These are phyloP conservation scores for Zygoascus meyerae DNA, from an alignment of 1,139 yeast genomes.

Conservation along the genomic window DNA sequence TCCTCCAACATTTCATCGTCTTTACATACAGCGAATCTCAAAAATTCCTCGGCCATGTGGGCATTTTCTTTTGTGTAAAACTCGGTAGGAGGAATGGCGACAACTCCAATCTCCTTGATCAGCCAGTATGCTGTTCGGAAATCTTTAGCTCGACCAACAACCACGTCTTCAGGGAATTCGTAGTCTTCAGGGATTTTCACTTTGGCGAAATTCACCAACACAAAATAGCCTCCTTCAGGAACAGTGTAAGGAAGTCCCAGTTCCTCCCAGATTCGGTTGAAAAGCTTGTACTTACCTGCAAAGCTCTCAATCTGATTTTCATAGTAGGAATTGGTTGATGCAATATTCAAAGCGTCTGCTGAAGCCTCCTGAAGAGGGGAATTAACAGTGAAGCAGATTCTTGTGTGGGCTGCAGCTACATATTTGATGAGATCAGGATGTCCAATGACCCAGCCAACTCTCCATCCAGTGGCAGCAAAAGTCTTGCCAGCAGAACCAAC, in stretches of 20 bases:
- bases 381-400: slow-evolving; percentile 85
- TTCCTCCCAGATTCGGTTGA: slow-evolving; percentile 75
- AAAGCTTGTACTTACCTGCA: slow-evolving; percentile 59
- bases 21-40: slow-evolving; percentile 94
- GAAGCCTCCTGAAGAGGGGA: slow-evolving; percentile 94
- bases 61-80: slow-evolving; percentile 70
- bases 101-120: slow-evolving; percentile 87
- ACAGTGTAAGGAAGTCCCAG: slow-evolving; percentile 79
- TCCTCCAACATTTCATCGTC: slow-evolving; percentile 73
- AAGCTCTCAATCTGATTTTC: slow-evolving; percentile 62
- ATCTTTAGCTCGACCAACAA: slow-evolving; percentile 64
- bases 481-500: slow-evolving; percentile 98
- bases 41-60: slow-evolving; percentile 70
- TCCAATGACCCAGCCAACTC: slow-evolving; percentile 94
- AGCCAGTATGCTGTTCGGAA: slow-evolving; percentile 89
- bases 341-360: slow-evolving; percentile 63
- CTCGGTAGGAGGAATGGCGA: slow-evolving; percentile 94
- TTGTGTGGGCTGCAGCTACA: slow-evolving; percentile 84
- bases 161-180: slow-evolving; percentile 63
- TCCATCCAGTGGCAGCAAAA: slow-evolving; percentile 98
- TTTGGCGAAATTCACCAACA: slow-evolving; percentile 79
- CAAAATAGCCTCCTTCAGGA: slow-evolving; percentile 91
- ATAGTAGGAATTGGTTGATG: slow-evolving; percentile 61
- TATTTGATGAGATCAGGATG: slow-evolving; percentile 73
- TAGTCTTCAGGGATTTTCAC: slow-evolving; percentile 72